Conservation (phyloP, 345 rosid genomes). For the Erodium maritimum region DNA sequence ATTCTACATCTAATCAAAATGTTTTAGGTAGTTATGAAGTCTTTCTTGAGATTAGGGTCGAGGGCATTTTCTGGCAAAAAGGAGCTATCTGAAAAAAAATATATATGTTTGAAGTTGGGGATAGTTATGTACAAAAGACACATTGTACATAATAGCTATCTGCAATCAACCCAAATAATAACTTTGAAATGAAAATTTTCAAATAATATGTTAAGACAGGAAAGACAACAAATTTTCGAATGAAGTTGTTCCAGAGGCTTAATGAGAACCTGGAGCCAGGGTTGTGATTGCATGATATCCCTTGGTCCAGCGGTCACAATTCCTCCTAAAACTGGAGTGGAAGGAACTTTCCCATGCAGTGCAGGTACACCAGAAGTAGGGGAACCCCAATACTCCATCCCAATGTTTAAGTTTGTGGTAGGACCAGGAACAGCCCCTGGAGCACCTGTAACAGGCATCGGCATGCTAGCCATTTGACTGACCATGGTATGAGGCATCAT, state of each 20-base stretch:
- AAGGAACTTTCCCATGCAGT: constrained; percentile 60
- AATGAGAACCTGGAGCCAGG: constrained; percentile 68
- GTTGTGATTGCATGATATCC: constrained; percentile 59
- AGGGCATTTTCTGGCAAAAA: no score
- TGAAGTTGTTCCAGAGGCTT: background rate
- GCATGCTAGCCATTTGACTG: constrained; percentile 46
- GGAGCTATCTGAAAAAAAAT: no score
- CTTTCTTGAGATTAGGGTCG: no score
- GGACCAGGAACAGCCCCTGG: constrained; percentile 64
- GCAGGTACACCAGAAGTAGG: constrained; percentile 51
- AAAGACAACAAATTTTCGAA: background rate
- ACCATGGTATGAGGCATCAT: constrained; percentile 32
- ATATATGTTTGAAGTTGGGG: no score
- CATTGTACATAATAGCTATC: no score
- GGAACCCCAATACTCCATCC: constrained; percentile 97
- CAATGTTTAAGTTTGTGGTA: constrained; percentile 84
- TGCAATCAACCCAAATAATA: no score
- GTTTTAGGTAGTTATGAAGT: no score
- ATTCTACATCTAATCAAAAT: no score
- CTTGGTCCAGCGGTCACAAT: constrained; percentile 49
- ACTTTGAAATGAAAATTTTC: no score
- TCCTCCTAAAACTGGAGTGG: constrained; percentile 59
- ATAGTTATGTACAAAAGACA: no score
- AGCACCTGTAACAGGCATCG: constrained; percentile 46
- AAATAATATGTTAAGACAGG: no score